Conservation (phyloP, 768 basidiomycete species). For the Boletus sp. region DNA sequence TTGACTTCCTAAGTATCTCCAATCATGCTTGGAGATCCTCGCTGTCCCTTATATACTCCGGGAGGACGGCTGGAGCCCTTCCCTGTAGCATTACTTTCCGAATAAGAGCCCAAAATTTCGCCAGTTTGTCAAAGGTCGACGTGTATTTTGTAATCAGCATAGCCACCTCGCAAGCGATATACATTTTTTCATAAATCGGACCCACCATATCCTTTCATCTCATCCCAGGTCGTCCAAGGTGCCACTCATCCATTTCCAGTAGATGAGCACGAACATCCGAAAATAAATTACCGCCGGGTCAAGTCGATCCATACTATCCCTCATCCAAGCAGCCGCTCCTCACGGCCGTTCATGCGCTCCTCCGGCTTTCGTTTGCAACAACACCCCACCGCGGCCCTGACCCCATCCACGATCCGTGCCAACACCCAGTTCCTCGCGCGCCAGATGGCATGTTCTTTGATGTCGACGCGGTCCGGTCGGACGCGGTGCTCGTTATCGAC, state of each 20-base stretch:
- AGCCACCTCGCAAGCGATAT: too few species aligned
- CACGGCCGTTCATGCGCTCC: neutral
- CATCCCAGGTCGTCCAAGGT: neutral
- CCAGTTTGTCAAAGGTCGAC: too few species aligned
- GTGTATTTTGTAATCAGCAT: neutral
- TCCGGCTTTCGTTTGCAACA: conserved; percentile 9
- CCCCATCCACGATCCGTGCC: conserved; percentile 12
- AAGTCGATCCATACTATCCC: neutral
- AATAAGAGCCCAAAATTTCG: too few species aligned
- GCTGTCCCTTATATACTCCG: too few species aligned
- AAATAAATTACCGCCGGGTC: conserved; percentile 4
- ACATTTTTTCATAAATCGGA: neutral
- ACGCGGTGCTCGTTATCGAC: conserved; percentile 70
- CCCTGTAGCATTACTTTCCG: too few species aligned
- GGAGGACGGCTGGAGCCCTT: too few species aligned
- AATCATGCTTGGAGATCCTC: neutral
- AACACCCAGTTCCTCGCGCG: conserved; percentile 34
- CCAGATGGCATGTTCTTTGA: conserved; percentile 32
- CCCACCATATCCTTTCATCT: neutral
- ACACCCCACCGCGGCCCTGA: conserved; percentile 5
- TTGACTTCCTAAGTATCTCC: conserved; percentile 5
- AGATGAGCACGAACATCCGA: neutral
- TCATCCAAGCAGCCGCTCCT: conserved; percentile 20
- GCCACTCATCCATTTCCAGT: neutral
- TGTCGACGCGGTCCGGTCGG: conserved; percentile 59